Percentiles rank a stretch among this genome's conserved stretches.
These are phyloP conservation scores for Flueggea neowawraea DNA, from an alignment of 441 rosid species.

Conservation along the genomic window DNA sequence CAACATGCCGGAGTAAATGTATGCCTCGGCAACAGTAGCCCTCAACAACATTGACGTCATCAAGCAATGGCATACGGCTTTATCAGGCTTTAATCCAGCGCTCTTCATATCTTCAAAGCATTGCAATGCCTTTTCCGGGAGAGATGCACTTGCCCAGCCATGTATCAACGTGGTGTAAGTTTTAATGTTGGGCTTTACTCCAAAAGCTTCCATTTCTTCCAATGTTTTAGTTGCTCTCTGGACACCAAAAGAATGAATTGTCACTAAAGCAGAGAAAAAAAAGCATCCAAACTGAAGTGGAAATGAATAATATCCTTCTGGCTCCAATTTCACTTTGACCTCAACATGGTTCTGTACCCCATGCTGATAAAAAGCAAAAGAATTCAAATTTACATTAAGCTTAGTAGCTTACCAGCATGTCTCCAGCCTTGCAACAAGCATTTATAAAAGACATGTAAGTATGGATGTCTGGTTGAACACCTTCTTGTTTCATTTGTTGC, in stretches of 20 bases:
- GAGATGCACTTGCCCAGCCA: slow-evolving; percentile 96
- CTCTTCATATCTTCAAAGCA: slow-evolving; percentile 85
- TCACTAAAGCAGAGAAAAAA: neutral
- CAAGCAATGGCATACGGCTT: slow-evolving; percentile 89
- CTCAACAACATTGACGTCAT: slow-evolving; percentile 81
- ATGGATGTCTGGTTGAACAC: slow-evolving; percentile 85
- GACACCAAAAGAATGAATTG: neutral
- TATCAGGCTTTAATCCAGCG: slow-evolving; percentile 75
- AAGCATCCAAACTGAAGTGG: neutral
- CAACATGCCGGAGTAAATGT: slow-evolving; percentile 54
- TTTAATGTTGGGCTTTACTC: slow-evolving; percentile 77
- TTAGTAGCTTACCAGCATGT: slow-evolving; percentile 61
- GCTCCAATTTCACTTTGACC: no score
- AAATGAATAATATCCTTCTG: neutral
- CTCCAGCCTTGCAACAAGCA: slow-evolving; percentile 97
- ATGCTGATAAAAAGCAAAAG: no score
- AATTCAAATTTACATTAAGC: no score
- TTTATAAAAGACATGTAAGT: slow-evolving; percentile 92
- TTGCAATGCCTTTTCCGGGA: slow-evolving; percentile 82
- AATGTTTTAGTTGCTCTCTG: slow-evolving; percentile 79
- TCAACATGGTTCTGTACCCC: no score
- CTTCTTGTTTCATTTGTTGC: slow-evolving; percentile 89
- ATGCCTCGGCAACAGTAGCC: slow-evolving; percentile 80
- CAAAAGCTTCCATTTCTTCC: slow-evolving; percentile 64
- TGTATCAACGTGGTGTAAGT: slow-evolving; percentile 90